Evolutionary conservation across 495 filamentous ascomycete species (phyloP).

Genomic region (Penicillium mononematosum): DNA sequence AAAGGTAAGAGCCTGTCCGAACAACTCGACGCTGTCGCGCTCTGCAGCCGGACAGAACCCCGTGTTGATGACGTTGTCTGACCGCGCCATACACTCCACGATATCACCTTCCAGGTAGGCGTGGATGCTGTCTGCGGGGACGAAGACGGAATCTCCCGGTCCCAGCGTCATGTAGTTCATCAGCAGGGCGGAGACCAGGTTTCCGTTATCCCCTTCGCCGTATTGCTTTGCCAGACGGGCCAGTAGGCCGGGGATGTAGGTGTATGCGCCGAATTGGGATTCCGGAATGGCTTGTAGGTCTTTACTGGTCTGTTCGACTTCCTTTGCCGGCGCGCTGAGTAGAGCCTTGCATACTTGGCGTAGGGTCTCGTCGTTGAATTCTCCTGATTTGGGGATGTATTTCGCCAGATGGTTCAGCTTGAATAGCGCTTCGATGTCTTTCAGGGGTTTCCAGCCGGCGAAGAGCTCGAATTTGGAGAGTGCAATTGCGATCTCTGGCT

Average conservation of each 20-base stretch:
- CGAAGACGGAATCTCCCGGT: slow-evolving; percentile 67
- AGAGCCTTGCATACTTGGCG: slow-evolving; percentile 57
- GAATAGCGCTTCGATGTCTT: slow-evolving; percentile 60
- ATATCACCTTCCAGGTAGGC: slow-evolving; percentile 78
- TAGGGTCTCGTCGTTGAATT: slow-evolving; percentile 62
- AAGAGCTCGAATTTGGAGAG: slow-evolving; percentile 78
- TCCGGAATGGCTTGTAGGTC: slow-evolving; percentile 49
- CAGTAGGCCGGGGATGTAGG: slow-evolving; percentile 61
- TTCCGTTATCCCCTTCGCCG: slow-evolving; percentile 52
- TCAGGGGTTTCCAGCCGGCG: slow-evolving; percentile 68
- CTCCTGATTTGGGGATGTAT: slow-evolving; percentile 49
- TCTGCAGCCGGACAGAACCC: slow-evolving; percentile 70
- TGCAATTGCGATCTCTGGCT: slow-evolving; percentile 79
- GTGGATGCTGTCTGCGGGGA: slow-evolving; percentile 77
- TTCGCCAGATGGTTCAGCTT: slow-evolving; percentile 49
- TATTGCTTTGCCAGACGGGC: slow-evolving; percentile 66
- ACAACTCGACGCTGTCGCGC: slow-evolving; percentile 61
- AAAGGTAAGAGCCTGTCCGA: slow-evolving; percentile 61
- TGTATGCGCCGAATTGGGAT: slow-evolving; percentile 51
- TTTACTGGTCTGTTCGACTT: slow-evolving; percentile 49
- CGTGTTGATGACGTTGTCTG: slow-evolving; percentile 73
- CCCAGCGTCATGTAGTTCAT: slow-evolving; percentile 73
- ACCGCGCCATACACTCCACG: slow-evolving; percentile 82
- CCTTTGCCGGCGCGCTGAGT: slow-evolving; percentile 52
- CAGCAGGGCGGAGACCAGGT: slow-evolving; percentile 59